These are phyloP conservation scores for Potentilla sterilis DNA, from an alignment of 306 rosid species.

Conservation along the genomic window DNA sequence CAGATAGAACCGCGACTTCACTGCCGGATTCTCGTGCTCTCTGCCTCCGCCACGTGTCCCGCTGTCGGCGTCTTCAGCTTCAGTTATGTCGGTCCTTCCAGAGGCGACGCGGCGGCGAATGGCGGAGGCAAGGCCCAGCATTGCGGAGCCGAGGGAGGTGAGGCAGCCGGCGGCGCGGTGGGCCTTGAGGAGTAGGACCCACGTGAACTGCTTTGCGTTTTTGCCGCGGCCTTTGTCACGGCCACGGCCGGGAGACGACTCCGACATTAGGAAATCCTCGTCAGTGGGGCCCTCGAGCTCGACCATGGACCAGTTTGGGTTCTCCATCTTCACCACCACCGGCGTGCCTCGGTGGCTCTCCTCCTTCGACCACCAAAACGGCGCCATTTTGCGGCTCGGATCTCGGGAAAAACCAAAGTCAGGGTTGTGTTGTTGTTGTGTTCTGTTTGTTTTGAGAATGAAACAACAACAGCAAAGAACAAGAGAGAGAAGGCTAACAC, in stretches of 20 bases:
- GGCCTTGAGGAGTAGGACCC: slow-evolving; percentile 89
- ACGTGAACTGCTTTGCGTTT: slow-evolving; percentile 86
- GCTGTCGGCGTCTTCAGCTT: slow-evolving; percentile 34
- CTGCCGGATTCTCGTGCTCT: slow-evolving; percentile 50
- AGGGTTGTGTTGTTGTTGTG: neutral
- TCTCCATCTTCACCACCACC: slow-evolving; percentile 94
- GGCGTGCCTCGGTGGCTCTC: slow-evolving; percentile 83
- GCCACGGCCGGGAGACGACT: slow-evolving; percentile 34
- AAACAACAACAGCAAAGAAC: neutral
- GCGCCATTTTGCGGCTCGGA: slow-evolving; percentile 54
- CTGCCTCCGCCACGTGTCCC: slow-evolving; percentile 31
- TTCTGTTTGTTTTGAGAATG: no score
- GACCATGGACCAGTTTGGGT: slow-evolving; percentile 93
- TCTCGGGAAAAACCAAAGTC: slow-evolving; percentile 25
- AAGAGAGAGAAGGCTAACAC: neutral
- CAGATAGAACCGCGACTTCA: slow-evolving; percentile 56
- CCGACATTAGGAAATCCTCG: slow-evolving; percentile 55
- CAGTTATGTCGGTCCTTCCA: slow-evolving; percentile 57
- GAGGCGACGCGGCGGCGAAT: slow-evolving; percentile 72
- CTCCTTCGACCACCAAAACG: slow-evolving; percentile 65
- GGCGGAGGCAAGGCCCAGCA: slow-evolving; percentile 51
- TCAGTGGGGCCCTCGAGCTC: slow-evolving; percentile 84
- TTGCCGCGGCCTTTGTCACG: slow-evolving; percentile 58
- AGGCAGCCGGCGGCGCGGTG: slow-evolving; percentile 83
- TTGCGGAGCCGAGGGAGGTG: slow-evolving; percentile 69